Percentiles rank a stretch among this genome's conserved stretches.
Conservation (phyloP, 2,329 filamentous ascomycete genomes). For the Pseudogymnoascus sp. region DNA sequence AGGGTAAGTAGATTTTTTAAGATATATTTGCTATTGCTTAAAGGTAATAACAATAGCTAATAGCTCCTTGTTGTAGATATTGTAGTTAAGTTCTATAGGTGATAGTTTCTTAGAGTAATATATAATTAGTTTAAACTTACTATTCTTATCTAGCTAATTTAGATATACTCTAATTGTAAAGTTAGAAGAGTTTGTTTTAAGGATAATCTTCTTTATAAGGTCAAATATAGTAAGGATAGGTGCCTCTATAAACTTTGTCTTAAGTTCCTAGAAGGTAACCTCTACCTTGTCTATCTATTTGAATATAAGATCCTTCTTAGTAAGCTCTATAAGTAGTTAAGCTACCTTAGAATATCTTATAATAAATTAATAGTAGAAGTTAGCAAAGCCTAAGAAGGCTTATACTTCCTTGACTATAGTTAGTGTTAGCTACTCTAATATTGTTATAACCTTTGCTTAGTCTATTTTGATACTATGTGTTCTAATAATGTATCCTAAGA, state of each 20-base stretch:
- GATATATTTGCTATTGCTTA: slow-evolving; percentile 21
- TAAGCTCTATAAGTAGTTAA: background rate
- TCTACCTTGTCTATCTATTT: background rate
- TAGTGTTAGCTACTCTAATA: slow-evolving; percentile 17
- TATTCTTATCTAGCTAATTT: background rate
- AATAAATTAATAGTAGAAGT: slow-evolving; percentile 30
- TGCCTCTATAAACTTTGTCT: background rate
- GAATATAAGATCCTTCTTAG: background rate
- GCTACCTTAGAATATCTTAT: slow-evolving; percentile 16
- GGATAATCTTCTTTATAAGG: background rate
- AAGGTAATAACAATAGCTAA: slow-evolving; percentile 26
- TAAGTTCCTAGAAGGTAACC: background rate
- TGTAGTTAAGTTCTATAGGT: slow-evolving; percentile 24
- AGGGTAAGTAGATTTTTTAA: slow-evolving; percentile 12
- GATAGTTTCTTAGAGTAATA: background rate
- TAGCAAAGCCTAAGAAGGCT: slow-evolving; percentile 26
- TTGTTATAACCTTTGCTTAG: slow-evolving; percentile 13
- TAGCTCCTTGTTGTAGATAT: slow-evolving; percentile 32
- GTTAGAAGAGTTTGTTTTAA: background rate
- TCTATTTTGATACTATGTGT: slow-evolving; percentile 17
- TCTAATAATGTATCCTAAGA: slow-evolving; percentile 16
- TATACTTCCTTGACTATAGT: slow-evolving; percentile 20
- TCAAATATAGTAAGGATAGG: background rate
- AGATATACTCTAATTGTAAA: background rate
- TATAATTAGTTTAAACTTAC: background rate